These are phyloP conservation scores for Kondoa subrosea DNA, from an alignment of 768 basidiomycete species.

Conservation along the genomic window DNA sequence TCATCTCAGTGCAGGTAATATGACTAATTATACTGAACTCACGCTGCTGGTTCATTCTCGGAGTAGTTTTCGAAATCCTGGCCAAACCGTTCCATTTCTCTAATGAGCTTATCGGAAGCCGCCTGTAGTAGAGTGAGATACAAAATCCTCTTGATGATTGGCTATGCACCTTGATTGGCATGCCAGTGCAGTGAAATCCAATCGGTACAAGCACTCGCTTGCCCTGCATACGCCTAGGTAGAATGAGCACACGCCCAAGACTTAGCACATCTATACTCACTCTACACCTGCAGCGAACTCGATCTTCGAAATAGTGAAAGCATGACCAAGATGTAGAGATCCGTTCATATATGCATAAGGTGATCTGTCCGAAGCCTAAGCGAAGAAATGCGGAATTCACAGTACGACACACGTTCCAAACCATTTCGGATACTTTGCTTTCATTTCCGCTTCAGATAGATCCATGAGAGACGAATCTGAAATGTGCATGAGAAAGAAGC, in stretches of 20 bases:
- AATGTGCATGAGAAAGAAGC: too few relatives aligned
- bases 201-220: conserved; percentile 93
- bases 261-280: conserved; percentile 16
- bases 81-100: conserved; percentile 93
- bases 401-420: conserved; percentile 90
- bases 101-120: conserved; percentile 89
- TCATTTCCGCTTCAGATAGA: conserved; percentile 49
- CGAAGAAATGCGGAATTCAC: background rate
- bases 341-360: conserved; percentile 75
- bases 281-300: conserved; percentile 93
- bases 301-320: conserved; percentile 93
- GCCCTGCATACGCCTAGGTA: conserved; percentile 67
- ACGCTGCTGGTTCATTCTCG: conserved; percentile 34
- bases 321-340: conserved; percentile 87
- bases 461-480: conserved; percentile 39
- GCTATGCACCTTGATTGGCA: conserved; percentile 86
- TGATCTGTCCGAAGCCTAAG: conserved; percentile 8
- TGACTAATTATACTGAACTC: background rate
- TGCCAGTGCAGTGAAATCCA: conserved; percentile 91
- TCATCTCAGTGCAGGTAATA: conserved; percentile 31
- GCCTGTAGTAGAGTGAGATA: conserved; percentile 40
- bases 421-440: conserved; percentile 78
- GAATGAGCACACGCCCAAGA: too few relatives aligned
- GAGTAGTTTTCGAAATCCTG: conserved; percentile 59
- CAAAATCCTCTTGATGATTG: conserved; percentile 10